A percentile compares a stretch with the other conserved stretches of the same genome.
Conservation (phyloP, 352 stramenopile genomes). For the Phytopythium kandeliae region DNA sequence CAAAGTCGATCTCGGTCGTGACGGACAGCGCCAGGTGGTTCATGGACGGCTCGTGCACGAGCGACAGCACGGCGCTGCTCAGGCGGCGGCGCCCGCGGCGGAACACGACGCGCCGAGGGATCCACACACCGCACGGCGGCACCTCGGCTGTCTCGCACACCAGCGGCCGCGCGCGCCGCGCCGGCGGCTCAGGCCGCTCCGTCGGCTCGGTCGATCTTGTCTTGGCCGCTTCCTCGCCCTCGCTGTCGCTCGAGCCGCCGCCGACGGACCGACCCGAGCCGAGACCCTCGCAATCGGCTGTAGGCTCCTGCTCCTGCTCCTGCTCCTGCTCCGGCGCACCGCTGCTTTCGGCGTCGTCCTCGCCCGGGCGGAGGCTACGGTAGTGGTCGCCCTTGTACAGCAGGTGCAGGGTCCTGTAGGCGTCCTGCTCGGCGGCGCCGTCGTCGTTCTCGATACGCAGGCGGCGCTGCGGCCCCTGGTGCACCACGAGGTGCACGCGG, state of each 20-base stretch:
- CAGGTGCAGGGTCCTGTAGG: conserved; percentile 34
- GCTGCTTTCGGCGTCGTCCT: not conserved
- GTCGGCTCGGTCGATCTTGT: not conserved
- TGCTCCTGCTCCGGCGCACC: too few species aligned
- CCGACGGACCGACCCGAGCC: too few species aligned
- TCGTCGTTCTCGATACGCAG: conserved; percentile 36
- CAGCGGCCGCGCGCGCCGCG: not conserved
- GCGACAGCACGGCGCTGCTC: conserved; percentile 16
- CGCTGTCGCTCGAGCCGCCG: too few species aligned
- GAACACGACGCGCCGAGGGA: conserved; percentile 32
- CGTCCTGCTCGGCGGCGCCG: conserved; percentile 12
- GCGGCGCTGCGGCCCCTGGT: conserved; percentile 37
- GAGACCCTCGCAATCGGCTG: too few species aligned
- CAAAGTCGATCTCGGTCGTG: conserved; percentile 8
- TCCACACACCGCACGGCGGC: conserved; percentile 17
- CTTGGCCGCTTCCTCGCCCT: too few species aligned
- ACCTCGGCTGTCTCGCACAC: conserved; percentile 8
- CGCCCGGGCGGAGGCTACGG: conserved; percentile 33
- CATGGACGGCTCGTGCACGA: conserved; percentile 21
- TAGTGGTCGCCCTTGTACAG: conserved; percentile 51
- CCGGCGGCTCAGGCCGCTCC: not conserved
- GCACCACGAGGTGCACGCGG: conserved; percentile 54
- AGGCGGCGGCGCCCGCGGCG: conserved; percentile 19
- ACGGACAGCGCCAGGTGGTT: conserved; percentile 6
- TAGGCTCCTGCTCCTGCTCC: too few species aligned